Percentiles rank a stretch among this genome's conserved stretches.
Evolutionary conservation across 768 basidiomycete genomes (phyloP).

Genomic region (Symmetrospora coprosmae): DNA sequence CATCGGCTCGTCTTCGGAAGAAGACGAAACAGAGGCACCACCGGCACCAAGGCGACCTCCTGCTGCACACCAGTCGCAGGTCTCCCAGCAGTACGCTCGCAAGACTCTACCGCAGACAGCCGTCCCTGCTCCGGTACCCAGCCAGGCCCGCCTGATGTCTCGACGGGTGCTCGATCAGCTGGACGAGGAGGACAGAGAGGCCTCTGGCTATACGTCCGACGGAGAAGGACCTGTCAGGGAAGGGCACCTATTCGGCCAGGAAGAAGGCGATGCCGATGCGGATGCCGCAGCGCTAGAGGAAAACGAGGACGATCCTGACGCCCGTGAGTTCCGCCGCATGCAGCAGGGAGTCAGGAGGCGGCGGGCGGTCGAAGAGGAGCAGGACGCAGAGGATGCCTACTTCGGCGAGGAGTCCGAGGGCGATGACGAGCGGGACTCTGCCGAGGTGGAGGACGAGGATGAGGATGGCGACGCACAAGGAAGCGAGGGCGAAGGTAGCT

Average conservation of each 20-base stretch:
- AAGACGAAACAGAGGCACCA: background rate
- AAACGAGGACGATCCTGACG: background rate
- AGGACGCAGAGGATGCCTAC: constrained; percentile 12
- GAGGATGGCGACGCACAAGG: background rate
- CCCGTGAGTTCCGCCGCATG: background rate
- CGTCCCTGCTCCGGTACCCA: background rate
- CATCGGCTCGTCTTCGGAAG: no score
- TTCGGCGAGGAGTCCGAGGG: constrained; percentile 13
- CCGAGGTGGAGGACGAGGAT: background rate
- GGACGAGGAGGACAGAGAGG: background rate
- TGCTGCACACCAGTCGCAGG: no score
- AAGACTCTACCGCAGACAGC: no score
- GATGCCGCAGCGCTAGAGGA: background rate
- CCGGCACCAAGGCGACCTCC: no score
- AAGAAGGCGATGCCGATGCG: no score
- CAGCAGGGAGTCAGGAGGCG: background rate
- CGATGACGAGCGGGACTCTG: background rate
- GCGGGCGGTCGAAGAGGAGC: background rate
- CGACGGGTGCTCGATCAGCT: background rate
- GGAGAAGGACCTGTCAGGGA: no score
- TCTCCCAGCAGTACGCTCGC: no score
- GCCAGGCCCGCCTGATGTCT: background rate
- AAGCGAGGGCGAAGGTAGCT: no score
- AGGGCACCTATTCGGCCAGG: no score
- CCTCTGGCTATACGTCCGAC: background rate